These are phyloP conservation scores for Eucalyptus marginata DNA, from an alignment of 345 rosid genomes.

Conservation along the genomic window DNA sequence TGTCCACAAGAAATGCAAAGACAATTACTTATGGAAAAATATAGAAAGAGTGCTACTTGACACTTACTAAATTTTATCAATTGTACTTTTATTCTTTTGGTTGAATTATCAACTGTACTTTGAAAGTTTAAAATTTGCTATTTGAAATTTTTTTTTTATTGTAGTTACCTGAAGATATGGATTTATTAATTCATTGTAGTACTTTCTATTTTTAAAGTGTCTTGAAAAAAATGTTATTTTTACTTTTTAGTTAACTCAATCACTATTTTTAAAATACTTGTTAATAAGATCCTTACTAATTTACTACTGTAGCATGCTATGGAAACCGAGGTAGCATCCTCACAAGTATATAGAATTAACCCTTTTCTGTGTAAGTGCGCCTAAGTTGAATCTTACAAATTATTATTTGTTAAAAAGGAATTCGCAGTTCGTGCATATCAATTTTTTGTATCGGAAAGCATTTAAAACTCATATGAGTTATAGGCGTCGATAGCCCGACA, in stretches of 20 bases:
- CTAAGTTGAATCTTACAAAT: background rate
- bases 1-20: background rate
- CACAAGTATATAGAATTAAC: background rate
- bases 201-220: background rate
- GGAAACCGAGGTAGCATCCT: background rate
- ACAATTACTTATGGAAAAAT: background rate
- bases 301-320: background rate
- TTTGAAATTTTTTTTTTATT: background rate
- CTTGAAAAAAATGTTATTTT: background rate
- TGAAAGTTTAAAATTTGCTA: background rate
- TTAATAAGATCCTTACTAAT: background rate
- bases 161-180: background rate
- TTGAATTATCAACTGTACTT: background rate
- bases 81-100: background rate
- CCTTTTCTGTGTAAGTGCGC: background rate
- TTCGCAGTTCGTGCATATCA: rapidly evolving
- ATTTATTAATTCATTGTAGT: background rate
- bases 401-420: background rate
- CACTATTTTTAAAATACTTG: background rate
- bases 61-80: background rate
- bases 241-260: background rate
- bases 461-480: background rate
- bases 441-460: background rate
- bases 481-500: rapidly evolving
- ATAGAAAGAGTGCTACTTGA: background rate